phyloP scores from a whole-genome alignment of 805 yeast species.

The Teunomyces stri region DNA sequence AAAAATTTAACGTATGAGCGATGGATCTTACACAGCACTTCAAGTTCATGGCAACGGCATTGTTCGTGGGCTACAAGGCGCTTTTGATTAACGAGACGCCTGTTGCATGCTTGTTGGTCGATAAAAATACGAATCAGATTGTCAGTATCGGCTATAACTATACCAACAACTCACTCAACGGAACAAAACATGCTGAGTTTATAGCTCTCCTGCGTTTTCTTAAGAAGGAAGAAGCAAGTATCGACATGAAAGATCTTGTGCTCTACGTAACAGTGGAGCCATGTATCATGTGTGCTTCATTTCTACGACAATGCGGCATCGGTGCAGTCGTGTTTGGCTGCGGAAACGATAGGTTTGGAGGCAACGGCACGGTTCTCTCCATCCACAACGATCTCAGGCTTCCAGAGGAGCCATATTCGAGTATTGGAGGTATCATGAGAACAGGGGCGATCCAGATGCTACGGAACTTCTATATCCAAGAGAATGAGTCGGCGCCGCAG shows the following conservation, averaged over 20 bases:
- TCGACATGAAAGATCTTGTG: constrained; percentile 50
- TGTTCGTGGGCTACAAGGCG: constrained; percentile 61
- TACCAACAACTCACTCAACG: constrained; percentile 80
- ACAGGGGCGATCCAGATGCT: constrained; percentile 81
- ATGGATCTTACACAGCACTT: constrained; percentile 20
- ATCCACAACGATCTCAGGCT: constrained; percentile 31
- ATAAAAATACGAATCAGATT: constrained; percentile 39
- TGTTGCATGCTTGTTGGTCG: constrained; percentile 68
- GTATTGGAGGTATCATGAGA: constrained; percentile 75
- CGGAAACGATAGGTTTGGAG: constrained; percentile 94
- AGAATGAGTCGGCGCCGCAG: constrained; percentile 81
- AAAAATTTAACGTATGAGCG: not conserved
- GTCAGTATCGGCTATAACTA: constrained; percentile 80
- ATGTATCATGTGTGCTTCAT: constrained; percentile 96
- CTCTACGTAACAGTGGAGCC: constrained; percentile 97
- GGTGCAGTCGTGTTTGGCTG: constrained; percentile 82
- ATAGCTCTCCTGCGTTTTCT: constrained; percentile 57
- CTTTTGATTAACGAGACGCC: constrained; percentile 73
- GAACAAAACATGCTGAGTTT: constrained; percentile 92
- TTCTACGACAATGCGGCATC: constrained; percentile 77
- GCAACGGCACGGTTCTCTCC: constrained; percentile 82
- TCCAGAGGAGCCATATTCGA: constrained; percentile 39
- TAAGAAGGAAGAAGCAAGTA: constrained; percentile 6
- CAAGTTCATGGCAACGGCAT: constrained; percentile 50
- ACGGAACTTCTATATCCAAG: constrained; percentile 79